Evolutionary conservation across 1,139 yeast species (phyloP), one percentile per base, ranked within the genome.

Genomic region (Chernovozyma sophiae-reginae): DNA sequence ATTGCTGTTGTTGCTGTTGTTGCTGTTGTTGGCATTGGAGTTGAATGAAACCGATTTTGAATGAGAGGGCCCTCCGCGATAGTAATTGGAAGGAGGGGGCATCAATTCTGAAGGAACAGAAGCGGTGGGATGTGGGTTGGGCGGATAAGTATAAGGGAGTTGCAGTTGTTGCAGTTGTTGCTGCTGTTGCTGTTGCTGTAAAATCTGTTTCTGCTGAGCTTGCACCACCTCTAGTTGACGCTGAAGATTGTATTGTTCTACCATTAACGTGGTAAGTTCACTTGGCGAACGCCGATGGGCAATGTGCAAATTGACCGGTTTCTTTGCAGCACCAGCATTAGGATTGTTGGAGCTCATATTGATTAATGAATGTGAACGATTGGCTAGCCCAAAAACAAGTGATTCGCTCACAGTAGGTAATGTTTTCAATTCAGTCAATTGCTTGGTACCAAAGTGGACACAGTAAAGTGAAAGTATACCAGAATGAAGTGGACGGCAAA

Each of bases 271-370:
- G n/a, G 97, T 90, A 58, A 92, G 72, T 58, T 92, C 98, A 48
- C 92, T 81, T 18, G 97, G 97, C 4, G 97, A 85, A 43, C 96
- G 75, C 53, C 97, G 76, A 55, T 90, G 97, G 19, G 97, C 97
- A 48, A 90, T 89, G 62, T 87, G 95, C 46, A 90, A 59, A 48
- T 67, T 68, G 40, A 58, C 63, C 15, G 67, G 60, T 44, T 62
- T 62, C 45, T 53, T 55, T 22, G 48, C 15, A 23, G 31, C 5
- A 6, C 22, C n/a, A 29, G 27, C 6, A 12, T 25, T 25, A 6
- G n/a, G 14, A 13, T 8, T 6, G 18, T 28, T 28, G 18, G 16
- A 12, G 15, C 31, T 28, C 31, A 28, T 28, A 13, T 20, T 20
- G 23, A 10, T 20, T 7, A 20, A 20, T 20, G n/a, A n/a, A n/a